Evolutionary conservation across 768 basidiomycete genomes (phyloP), one percentile per base, ranked within the genome.

Genomic region (Scleroderma citrinum): DNA sequence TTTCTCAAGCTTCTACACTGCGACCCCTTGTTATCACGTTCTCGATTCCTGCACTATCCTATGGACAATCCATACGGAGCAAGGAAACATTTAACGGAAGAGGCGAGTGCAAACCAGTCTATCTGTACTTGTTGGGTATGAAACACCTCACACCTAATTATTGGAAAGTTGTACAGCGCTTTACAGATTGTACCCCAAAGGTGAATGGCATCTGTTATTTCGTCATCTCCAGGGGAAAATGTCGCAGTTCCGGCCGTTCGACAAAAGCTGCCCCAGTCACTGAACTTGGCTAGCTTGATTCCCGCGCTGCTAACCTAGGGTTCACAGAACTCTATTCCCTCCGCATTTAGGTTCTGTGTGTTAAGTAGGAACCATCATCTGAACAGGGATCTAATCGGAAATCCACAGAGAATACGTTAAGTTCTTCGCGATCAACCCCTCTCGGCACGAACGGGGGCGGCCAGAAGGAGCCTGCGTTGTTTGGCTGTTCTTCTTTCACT

Each of bases 11-110:
- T 44, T 21, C 36, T 40, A 34, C 29, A 8, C 42, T 20, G 41
- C 39, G n/a, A 41, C 29, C 4, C 45, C 44, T 52, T 45, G 43
- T 20, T 58, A 56, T 52, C 50, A 40, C 42, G 17, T 39, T n/a
- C 19, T 19, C 17, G 21, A 44, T 49, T 50, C 36, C 48, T 46
- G 56, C 44, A 44, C 49, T 47, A 53, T 54, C 59, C 46, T n/a
- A 45, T 47, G 31, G 40, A 46, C 44, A 43, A 23, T 17, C 35
- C 36, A 24, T 42, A 21, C 26, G 13, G 24, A 14, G 46, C 49
- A 40, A 46, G 46, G 32, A 24, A 41, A 42, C 19, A 43, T 16
- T 16, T 40, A 49, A 52, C 51, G 43, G 44, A 30, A 44, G 47
- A 50, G 34, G 29, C 46, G 38, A 46, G 44, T 17, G 35, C 51